Evolutionary conservation across 345 rosid species (phyloP), one percentile per base, ranked within the genome.

Genomic region (Cardamine resedifolia): DNA sequence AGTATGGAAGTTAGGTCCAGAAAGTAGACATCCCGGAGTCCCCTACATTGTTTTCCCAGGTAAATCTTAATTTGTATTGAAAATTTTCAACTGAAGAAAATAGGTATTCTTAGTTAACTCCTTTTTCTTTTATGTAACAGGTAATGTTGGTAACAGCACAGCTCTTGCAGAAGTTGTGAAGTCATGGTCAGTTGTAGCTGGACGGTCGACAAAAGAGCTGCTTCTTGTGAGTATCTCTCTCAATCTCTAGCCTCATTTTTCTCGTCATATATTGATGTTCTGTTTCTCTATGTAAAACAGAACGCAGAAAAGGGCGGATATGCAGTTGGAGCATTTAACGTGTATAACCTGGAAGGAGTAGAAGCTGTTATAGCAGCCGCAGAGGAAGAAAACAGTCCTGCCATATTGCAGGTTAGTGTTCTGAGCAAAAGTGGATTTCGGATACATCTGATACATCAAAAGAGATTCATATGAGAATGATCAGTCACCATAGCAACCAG

Each of bases 1-100:
- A 59, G 75, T 94, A 73, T 94, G 98, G 98, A 85, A 89, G 85
- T 81, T 94, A 50, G 98, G 98, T 81, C 85, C 96, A 43, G 96
- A 94, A 84, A 94, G 96, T 78, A 94, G 90, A 79, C 96, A 90
- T 81, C 98, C 98, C 1, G 92, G 97, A 71, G 92, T 91, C 74
- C 98, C 97, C 21, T 94, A 94, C 78, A 86, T 94, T 76, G 98
- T 94, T 53, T 94, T 94, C 80, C 98, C 98, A 3, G 98, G 98
- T 91, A 85, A 78, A 36, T 57, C 31, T 28, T 53, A 53, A 11
- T 53, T 60, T 7, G 45, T 28, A 45, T 10, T 51, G 12, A 55
- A 38, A 71, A 39, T 10, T 38, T 57, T 28, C 19, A 31, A 14
- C 58, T 41, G 24, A 65, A 71, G 68, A 64, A 70, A 23, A 11